phyloP scores from a whole-genome alignment of 352 stramenopile genomes.

The Globisporangium solare region DNA sequence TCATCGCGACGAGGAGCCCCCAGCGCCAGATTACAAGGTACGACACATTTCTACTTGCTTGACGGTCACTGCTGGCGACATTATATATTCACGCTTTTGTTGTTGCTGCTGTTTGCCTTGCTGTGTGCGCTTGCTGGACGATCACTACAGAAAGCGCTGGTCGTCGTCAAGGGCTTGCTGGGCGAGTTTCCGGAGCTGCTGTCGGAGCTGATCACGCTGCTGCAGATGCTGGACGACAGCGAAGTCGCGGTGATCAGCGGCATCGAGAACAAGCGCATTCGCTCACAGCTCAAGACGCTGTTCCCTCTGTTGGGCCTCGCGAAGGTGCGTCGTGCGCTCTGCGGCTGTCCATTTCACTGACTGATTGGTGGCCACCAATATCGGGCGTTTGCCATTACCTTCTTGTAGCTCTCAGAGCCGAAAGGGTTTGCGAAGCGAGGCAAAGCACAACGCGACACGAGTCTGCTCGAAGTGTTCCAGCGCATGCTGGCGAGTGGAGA shows the following conservation, averaged over 20 bases:
- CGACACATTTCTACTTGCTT: neutral
- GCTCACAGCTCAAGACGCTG: conserved; percentile 51
- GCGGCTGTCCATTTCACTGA: neutral
- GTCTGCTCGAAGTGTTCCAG: conserved; percentile 51
- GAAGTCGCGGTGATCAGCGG: conserved; percentile 70
- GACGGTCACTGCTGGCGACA: too few relatives aligned
- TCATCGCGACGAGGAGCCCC: conserved; percentile 20
- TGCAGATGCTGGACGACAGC: conserved; percentile 77
- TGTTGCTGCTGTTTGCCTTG: neutral
- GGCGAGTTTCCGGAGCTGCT: conserved; percentile 60
- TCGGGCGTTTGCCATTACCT: neutral
- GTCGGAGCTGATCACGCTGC: conserved; percentile 50
- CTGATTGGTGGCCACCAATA: neutral
- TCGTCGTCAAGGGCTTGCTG: conserved; percentile 51
- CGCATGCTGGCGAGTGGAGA: conserved; percentile 27
- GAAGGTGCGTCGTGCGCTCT: conserved; percentile 27
- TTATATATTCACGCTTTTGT: too few relatives aligned
- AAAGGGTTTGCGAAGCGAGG: conserved; percentile 45
- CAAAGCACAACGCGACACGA: conserved; percentile 13
- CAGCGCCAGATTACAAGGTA: conserved; percentile 12
- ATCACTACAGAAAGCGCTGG: conserved; percentile 35
- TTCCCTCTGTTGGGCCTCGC: conserved; percentile 69
- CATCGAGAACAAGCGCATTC: conserved; percentile 71
- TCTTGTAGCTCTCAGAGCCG: conserved; percentile 36
- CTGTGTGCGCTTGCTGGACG: neutral